Percentiles rank a stretch among this genome's conserved stretches.
phyloP scores from a whole-genome alignment of 2,329 filamentous ascomycete species.

The Trichoderma gracile region DNA sequence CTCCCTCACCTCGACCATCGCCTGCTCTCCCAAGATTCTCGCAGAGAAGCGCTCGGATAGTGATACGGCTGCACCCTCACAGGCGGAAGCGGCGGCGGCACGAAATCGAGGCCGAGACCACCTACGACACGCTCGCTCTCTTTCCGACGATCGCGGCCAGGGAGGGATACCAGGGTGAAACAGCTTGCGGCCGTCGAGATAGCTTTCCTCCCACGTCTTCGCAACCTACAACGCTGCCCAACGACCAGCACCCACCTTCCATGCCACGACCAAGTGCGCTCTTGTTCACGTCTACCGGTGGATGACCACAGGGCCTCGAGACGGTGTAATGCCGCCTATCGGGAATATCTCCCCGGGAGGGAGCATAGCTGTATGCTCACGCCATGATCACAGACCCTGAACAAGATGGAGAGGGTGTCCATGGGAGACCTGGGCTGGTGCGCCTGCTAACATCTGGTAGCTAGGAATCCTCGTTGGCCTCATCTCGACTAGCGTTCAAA shows the following conservation, averaged over 20 bases:
- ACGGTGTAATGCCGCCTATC: constrained; percentile 66
- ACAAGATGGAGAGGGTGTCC: too few species aligned
- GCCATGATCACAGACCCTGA: neutral
- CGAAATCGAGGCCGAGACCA: neutral
- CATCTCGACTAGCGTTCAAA: constrained; percentile 91
- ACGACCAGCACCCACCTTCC: constrained; percentile 23
- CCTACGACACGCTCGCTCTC: neutral
- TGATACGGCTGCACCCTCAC: neutral
- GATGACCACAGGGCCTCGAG: constrained; percentile 48
- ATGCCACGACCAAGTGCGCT: constrained; percentile 33
- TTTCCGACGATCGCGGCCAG: neutral
- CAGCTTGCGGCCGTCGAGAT: neutral
- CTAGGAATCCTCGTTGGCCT: constrained; percentile 92
- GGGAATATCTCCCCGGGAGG: constrained; percentile 76
- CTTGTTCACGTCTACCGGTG: constrained; percentile 36
- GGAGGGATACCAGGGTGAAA: constrained; percentile 10
- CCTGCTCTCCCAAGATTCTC: neutral
- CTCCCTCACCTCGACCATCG: neutral
- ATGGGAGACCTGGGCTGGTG: neutral
- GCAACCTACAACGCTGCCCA: neutral
- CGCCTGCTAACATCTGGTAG: constrained; percentile 48
- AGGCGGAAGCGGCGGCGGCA: neutral
- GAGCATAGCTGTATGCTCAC: constrained; percentile 67
- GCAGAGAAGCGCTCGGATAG: neutral
- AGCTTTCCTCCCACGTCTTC: neutral